Percentiles rank a stretch among this genome's conserved stretches.
Conservation (phyloP, 2,329 filamentous ascomycete genomes). For the Trichoderma sp. region DNA sequence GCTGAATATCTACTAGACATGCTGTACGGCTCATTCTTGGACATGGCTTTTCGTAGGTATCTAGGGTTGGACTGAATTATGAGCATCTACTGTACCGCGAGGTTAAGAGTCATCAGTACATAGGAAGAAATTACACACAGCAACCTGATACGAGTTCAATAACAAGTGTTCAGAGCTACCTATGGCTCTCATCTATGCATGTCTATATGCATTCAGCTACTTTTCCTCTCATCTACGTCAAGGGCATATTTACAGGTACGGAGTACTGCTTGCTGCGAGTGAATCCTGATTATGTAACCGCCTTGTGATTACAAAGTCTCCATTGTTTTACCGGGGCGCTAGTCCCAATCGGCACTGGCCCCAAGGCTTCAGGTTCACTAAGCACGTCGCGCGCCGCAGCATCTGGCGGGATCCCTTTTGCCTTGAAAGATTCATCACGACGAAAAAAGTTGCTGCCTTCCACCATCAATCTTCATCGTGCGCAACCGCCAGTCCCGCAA, state of each 20-base stretch:
- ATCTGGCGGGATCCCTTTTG: constrained; percentile 17
- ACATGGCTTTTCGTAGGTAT: background rate
- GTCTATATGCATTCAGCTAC: background rate
- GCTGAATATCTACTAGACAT: background rate
- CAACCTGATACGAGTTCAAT: background rate
- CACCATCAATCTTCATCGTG: constrained; percentile 26
- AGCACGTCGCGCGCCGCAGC: constrained; percentile 20
- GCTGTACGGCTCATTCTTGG: background rate
- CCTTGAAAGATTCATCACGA: constrained; percentile 16
- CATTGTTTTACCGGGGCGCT: constrained; percentile 18
- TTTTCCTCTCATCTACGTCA: background rate
- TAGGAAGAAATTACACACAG: background rate
- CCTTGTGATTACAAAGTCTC: background rate
- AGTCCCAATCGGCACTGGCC: background rate
- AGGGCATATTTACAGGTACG: background rate
- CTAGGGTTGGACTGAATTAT: background rate
- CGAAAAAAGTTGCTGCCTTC: constrained; percentile 29
- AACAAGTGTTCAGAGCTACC: background rate
- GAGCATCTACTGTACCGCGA: background rate
- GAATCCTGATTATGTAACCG: background rate
- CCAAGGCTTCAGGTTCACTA: background rate
- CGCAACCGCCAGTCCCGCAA: constrained; percentile 26
- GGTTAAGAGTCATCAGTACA: background rate
- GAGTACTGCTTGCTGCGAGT: background rate
- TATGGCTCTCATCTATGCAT: background rate